Conservation (phyloP, 495 filamentous ascomycete genomes). For the Neurospora tetrasperma region DNA sequence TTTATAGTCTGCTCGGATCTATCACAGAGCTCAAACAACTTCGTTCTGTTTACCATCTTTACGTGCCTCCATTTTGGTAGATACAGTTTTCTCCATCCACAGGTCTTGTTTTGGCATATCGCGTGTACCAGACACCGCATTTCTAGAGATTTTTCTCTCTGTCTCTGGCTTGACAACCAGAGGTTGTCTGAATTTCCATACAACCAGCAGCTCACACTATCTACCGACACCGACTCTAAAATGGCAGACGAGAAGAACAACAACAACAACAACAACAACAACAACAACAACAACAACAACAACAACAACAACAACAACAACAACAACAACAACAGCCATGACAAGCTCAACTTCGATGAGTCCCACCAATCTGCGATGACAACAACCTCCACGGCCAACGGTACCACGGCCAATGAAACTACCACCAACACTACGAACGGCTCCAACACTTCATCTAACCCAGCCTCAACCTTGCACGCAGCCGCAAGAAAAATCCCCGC, state of each 20-base stretch:
- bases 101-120: not conserved
- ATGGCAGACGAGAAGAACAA: not conserved
- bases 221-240: not conserved
- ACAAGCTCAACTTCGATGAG: not conserved
- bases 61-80: not conserved
- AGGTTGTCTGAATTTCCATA: not conserved
- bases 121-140: not conserved
- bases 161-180: not conserved
- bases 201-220: not conserved
- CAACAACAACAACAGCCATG: not conserved
- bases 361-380: not conserved
- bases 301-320: not conserved
- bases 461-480: not conserved
- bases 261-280: not conserved
- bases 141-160: not conserved
- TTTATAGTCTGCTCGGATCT: not conserved
- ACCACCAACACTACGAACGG: not conserved
- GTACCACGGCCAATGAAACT: not conserved
- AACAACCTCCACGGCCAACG: not conserved
- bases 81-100: not conserved
- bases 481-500: not conserved
- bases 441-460: not conserved
- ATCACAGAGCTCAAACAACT: not conserved
- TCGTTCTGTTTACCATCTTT: not conserved
- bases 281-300: not conserved